Base-by-base conservation (phyloP, 257 asterid species). In the Knoxia roxburghii region DNA sequence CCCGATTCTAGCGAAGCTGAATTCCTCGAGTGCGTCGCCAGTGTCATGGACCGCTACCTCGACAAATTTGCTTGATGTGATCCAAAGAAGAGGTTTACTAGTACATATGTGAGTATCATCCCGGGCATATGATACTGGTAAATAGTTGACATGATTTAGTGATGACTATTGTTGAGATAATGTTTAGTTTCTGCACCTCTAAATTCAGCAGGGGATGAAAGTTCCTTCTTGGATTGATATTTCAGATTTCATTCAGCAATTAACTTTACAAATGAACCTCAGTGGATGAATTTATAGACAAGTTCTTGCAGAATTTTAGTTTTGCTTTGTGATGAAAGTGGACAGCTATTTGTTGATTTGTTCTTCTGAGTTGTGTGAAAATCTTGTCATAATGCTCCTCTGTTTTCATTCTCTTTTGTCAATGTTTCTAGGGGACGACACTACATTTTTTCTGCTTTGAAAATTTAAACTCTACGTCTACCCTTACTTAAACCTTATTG, bases 1-100 rank as follows among this genome's bases (percentile, higher is more conserved):
- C 97, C 96, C 1, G 69, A 79, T 64, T 83, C 86, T 0, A 82
- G 90, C 61, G 97, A 92, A 79, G 86, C 76, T 37, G 83, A 88
- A 13, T 84, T 90, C 80, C 82, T 88, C 13, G 96, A 90, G 67
- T 48, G 85, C 23, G 80, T 90, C 59, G 81, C 95, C 18, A 20
- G n/a, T 73, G 71, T 82, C 71, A 79, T 93, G 84, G 96, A 93
- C 71, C 81, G 78, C 39, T 77, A 32, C 75, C 87, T 90, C 2
- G 83, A 83, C 61, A 81, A 79, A 52, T 75, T 81, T 21, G 63
- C 71, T 14, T 79, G 73, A 63, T 27, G 39, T 29, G 64, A 35
- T 64, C 50, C 18, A 18, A 39, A 30, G 21, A 39, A 33, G 37
- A 54, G 67, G 67, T 40, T 55, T 27, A 27, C 61, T 23, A 8